A percentile compares a stretch with the other conserved stretches of the same genome.
phyloP scores from a whole-genome alignment of 1,284 basidiomycete species.

The Agaricales sp. region DNA sequence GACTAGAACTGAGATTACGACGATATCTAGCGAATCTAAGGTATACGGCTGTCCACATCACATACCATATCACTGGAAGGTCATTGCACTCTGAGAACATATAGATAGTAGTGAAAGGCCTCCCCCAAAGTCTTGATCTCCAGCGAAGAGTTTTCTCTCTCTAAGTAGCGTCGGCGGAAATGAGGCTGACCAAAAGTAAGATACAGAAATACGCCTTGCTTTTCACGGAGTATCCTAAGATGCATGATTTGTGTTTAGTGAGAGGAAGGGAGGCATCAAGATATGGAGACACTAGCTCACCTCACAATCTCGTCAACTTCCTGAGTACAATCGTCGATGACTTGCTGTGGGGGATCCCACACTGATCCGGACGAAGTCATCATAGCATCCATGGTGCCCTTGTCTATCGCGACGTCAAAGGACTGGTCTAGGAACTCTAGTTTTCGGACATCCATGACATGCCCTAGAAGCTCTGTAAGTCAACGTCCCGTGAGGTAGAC shows the following conservation, averaged over 20 bases:
- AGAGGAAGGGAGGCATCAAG: conserved; percentile 2
- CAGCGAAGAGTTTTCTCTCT: conserved; percentile 40
- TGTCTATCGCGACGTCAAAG: conserved; percentile 87
- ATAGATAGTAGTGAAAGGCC: conserved; percentile 82
- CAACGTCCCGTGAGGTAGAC: not conserved
- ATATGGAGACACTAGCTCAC: conserved; percentile 26
- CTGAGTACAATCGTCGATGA: conserved; percentile 65
- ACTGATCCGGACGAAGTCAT: conserved; percentile 82
- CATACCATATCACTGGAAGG: too few relatives aligned
- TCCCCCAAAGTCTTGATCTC: conserved; percentile 63
- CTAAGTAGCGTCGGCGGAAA: conserved; percentile 69
- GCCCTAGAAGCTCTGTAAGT: conserved; percentile 39
- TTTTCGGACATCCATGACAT: conserved; percentile 80
- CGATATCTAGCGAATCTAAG: too few relatives aligned
- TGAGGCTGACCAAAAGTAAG: conserved; percentile 90
- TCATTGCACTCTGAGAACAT: conserved; percentile 38
- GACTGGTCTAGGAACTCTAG: conserved; percentile 55
- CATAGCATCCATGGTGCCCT: conserved; percentile 95
- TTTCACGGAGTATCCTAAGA: conserved; percentile 25
- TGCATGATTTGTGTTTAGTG: not conserved
- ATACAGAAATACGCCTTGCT: conserved; percentile 65
- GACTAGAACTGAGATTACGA: too few relatives aligned
- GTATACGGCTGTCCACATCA: too few relatives aligned
- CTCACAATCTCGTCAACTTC: conserved; percentile 79
- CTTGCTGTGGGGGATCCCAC: conserved; percentile 79